Conservation (phyloP, 345 rosid genomes). For the Arabis alpina region DNA sequence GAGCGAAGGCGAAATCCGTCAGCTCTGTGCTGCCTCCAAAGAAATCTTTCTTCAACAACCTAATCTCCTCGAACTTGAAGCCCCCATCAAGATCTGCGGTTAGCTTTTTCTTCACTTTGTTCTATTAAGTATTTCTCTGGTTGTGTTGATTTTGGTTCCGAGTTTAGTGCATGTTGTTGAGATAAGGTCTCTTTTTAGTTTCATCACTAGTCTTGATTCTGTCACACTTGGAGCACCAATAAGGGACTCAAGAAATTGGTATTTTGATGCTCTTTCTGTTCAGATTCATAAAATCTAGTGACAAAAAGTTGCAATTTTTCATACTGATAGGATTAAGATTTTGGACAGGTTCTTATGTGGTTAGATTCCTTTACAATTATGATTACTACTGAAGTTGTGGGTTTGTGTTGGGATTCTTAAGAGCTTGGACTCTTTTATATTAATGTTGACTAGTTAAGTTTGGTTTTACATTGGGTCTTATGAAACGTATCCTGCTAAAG, state of each 20-base stretch:
- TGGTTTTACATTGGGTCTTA: slow-evolving; percentile 7
- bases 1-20: slow-evolving; percentile 80
- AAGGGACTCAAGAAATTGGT: not conserved
- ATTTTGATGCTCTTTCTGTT: slow-evolving; percentile 17
- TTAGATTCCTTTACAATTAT: not conserved
- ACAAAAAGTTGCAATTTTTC: not conserved
- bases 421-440: slow-evolving; percentile 9
- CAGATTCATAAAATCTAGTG: not conserved
- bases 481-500: slow-evolving; percentile 16
- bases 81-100: slow-evolving; percentile 98
- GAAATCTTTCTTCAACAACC: slow-evolving; percentile 87
- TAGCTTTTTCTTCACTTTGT: slow-evolving; percentile 22
- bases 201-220: not conserved
- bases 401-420: no score
- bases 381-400: no score
- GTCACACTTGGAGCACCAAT: not conserved
- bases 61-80: slow-evolving; percentile 79
- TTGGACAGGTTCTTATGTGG: slow-evolving; percentile 14
- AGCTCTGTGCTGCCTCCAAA: slow-evolving; percentile 63
- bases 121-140: not conserved
- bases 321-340: not conserved
- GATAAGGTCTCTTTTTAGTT: not conserved
- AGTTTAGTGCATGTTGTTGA: not conserved
- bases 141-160: not conserved
- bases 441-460: slow-evolving; percentile 15